Evolutionary conservation across 345 rosid genomes (phyloP), one percentile per base, ranked within the genome.

Genomic region (Lenwebbia sp.): DNA sequence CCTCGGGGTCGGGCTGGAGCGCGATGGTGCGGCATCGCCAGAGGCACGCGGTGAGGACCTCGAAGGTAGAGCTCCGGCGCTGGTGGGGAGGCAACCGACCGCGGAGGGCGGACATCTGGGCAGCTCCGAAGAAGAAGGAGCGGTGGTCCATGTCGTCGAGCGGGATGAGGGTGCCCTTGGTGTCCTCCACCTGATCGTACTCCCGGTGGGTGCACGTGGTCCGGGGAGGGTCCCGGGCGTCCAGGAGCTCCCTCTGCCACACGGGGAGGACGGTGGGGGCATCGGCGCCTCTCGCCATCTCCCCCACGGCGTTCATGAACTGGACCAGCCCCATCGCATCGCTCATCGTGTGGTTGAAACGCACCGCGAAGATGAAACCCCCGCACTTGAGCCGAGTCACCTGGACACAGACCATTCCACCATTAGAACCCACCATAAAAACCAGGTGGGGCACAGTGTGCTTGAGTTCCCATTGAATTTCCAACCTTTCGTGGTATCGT

Each of bases 21-120:
- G 96, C 93, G 3, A 87, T 56, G 12, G 96, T 94, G 3, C 94
- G 93, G 82, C 91, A 92, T 52, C 93, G 92, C 95, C 95, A 94
- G 21, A 94, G 85, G 82, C 92, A 90, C 33, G 96, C 93, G 1
- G 93, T 88, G 40, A 93, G 76, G 3, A 90, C 52, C 83, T 93
- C 96, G 50, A 91, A 91, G 2, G 85, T 85, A 10, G 96, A 87
- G 85, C 90, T 88, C 11, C 54, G 60, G 4, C 51, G 85, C 76
- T 91, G 94, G 83, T 88, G 87, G 6, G 53, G 37, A 0, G 94
- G 96, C 30, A 94, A 56, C 41, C 84, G 85, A 15, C 55, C 65
- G 15, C 93, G 88, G 65, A 94, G 83, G 17, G 90, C 89, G 2
- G 92, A 40, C 23, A 94, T 19, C 54, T 94, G 93, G 1, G 58